Percentiles rank a stretch among this genome's conserved stretches.
phyloP scores from a whole-genome alignment of 2,329 filamentous ascomycete species.

The Penicillium expansum region DNA sequence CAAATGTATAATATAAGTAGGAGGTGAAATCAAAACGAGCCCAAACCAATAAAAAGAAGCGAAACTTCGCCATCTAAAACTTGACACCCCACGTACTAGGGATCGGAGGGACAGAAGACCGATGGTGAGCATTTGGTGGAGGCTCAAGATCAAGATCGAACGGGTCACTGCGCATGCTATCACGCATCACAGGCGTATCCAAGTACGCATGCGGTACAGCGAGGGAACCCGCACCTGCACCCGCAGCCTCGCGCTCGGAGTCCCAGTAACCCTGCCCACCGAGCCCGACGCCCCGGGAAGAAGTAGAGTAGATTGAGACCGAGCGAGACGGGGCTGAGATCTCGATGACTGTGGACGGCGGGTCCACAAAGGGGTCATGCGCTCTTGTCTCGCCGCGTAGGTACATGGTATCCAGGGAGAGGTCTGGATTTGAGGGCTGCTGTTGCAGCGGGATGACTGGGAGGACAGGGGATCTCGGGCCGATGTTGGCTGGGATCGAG shows the following conservation, averaged over 20 bases:
- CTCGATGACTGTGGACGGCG: constrained; percentile 12
- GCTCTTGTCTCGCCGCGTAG: not conserved
- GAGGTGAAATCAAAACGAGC: not conserved
- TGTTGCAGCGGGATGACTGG: constrained; percentile 13
- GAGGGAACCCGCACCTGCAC: not conserved
- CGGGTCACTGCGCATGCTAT: constrained; percentile 34
- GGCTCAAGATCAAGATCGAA: constrained; percentile 34
- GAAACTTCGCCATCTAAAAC: not conserved
- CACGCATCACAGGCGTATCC: constrained; percentile 12
- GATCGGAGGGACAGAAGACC: constrained; percentile 5
- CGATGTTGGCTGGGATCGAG: constrained; percentile 7
- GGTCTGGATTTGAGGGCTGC: constrained; percentile 7
- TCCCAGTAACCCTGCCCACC: constrained; percentile 9
- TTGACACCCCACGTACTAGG: constrained; percentile 4
- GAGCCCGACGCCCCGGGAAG: constrained; percentile 7
- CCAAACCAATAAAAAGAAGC: not conserved
- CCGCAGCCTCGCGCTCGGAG: constrained; percentile 3
- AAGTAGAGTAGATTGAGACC: constrained; percentile 16
- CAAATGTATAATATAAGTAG: not conserved
- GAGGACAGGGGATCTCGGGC: not conserved
- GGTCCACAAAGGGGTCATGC: not conserved
- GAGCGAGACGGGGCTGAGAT: constrained; percentile 15
- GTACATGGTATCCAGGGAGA: constrained; percentile 6
- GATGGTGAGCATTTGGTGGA: constrained; percentile 33
- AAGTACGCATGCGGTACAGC: not conserved